A percentile compares a stretch with the other conserved stretches of the same genome.
These are phyloP conservation scores for Diaporthe sp. DNA, from an alignment of 2,329 filamentous ascomycete genomes.

Conservation along the genomic window DNA sequence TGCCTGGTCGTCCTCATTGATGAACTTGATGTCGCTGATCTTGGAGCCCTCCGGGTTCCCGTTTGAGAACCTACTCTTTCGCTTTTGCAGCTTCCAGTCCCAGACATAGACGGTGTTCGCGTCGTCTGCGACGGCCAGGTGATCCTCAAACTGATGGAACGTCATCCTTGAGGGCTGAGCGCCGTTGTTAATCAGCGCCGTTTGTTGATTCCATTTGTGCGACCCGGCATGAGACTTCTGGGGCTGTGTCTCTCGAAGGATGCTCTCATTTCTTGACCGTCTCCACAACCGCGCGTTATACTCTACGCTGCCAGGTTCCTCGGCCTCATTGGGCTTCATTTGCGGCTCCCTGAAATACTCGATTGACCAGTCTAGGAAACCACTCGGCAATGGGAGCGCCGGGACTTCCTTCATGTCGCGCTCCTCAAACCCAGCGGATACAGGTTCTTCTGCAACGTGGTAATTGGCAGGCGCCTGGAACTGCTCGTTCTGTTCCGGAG, in stretches of 20 bases:
- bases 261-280: constrained; percentile 90
- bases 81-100: constrained; percentile 87
- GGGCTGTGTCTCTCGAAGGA: constrained; percentile 92
- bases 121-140: constrained; percentile 93
- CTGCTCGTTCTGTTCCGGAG: constrained; percentile 82
- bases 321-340: constrained; percentile 96
- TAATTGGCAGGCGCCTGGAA: constrained; percentile 77
- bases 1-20: constrained; percentile 98
- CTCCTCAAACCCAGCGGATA: constrained; percentile 80
- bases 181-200: constrained; percentile 88
- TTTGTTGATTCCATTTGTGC: constrained; percentile 87
- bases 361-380: constrained; percentile 94
- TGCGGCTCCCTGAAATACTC: constrained; percentile 98
- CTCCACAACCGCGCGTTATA: constrained; percentile 97
- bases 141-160: constrained; percentile 98
- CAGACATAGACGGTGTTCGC: constrained; percentile 91
- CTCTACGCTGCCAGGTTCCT: constrained; percentile 95
- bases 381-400: constrained; percentile 81
- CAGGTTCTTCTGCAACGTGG: constrained; percentile 80
- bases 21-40: constrained; percentile 95
- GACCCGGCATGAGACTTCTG: constrained; percentile 89
- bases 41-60: constrained; percentile 91
- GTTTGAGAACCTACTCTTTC: constrained; percentile 90
- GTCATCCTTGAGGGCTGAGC: constrained; percentile 93
- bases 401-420: constrained; percentile 72